These are phyloP conservation scores for Haplographium delicatum DNA, from an alignment of 495 filamentous ascomycete genomes.

Conservation along the genomic window DNA sequence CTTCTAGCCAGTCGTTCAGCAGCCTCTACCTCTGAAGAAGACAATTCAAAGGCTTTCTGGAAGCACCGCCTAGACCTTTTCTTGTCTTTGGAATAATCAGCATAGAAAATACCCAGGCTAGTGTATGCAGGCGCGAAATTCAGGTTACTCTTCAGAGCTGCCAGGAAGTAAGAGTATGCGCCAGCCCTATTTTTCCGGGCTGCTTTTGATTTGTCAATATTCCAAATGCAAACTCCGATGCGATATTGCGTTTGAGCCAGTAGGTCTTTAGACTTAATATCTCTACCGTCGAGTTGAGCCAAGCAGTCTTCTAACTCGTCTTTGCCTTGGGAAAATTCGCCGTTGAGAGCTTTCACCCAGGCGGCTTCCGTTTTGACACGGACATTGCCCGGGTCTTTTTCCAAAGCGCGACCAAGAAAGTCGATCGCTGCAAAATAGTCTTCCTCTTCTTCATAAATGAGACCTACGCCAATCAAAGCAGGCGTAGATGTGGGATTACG, in stretches of 20 bases:
- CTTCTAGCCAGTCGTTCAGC: constrained; percentile 79
- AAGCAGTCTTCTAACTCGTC: constrained; percentile 67
- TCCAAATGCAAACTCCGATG: constrained; percentile 86
- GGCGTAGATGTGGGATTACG: constrained; percentile 66
- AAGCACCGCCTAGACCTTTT: constrained; percentile 83
- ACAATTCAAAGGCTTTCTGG: constrained; percentile 94
- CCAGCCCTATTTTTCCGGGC: constrained; percentile 70
- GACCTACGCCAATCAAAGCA: constrained; percentile 81
- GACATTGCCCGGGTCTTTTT: constrained; percentile 63
- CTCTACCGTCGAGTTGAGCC: constrained; percentile 25
- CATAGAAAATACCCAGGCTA: constrained; percentile 89
- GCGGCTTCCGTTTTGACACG: constrained; percentile 76
- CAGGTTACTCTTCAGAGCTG: constrained; percentile 77
- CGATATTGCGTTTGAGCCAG: constrained; percentile 80
- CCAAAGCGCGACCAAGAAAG: constrained; percentile 69
- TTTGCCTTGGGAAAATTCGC: constrained; percentile 59
- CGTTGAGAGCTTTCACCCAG: constrained; percentile 84
- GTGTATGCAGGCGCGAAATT: constrained; percentile 93
- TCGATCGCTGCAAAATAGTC: constrained; percentile 73
- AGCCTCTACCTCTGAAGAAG: constrained; percentile 76
- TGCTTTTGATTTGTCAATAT: constrained; percentile 60
- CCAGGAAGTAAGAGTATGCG: constrained; percentile 78
- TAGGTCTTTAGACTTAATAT: constrained; percentile 60
- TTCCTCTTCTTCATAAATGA: constrained; percentile 89
- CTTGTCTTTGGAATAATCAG: constrained; percentile 83